phyloP scores from a whole-genome alignment of 2,329 filamentous ascomycete species.

The Exophiala spinifera region DNA sequence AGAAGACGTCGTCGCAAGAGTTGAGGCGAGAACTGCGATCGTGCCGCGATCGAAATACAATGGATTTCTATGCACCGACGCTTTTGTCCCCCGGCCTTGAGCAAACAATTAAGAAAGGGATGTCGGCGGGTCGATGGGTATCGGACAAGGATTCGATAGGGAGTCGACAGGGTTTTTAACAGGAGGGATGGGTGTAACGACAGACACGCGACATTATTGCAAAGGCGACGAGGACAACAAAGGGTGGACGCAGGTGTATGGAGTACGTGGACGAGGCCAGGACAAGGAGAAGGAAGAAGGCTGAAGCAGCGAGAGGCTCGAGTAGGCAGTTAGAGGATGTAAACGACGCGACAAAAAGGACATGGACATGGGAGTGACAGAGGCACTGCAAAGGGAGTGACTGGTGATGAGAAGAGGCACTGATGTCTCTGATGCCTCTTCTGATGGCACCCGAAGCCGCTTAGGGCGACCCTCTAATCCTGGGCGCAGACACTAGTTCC shows the following conservation, averaged over 20 bases:
- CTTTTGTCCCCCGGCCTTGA: slow-evolving; percentile 6
- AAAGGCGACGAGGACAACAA: slow-evolving; percentile 6
- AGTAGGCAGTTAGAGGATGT: no score
- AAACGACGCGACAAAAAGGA: not conserved
- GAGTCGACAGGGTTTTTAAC: not conserved
- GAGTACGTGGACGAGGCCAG: not conserved
- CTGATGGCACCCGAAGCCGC: no score
- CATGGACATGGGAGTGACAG: not conserved
- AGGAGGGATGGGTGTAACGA: slow-evolving; percentile 1
- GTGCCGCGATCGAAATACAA: slow-evolving; percentile 2
- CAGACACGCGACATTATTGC: slow-evolving; percentile 10
- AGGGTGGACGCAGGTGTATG: not conserved
- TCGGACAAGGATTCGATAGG: not conserved
- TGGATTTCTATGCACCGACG: slow-evolving; percentile 3
- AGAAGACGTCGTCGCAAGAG: no score
- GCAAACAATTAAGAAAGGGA: slow-evolving; percentile 4
- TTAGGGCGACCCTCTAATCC: not conserved
- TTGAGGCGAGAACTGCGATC: not conserved
- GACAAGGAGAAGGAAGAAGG: slow-evolving; percentile 2
- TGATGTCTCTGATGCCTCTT: no score
- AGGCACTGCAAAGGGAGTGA: not conserved
- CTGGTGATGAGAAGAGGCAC: no score
- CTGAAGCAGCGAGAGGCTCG: slow-evolving; percentile 3
- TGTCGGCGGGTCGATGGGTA: not conserved
- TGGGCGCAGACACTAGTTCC: not conserved